Percentiles rank a stretch among this genome's conserved stretches.
phyloP scores from a whole-genome alignment of 2,329 filamentous ascomycete species.

The Dendryphion nanum region DNA sequence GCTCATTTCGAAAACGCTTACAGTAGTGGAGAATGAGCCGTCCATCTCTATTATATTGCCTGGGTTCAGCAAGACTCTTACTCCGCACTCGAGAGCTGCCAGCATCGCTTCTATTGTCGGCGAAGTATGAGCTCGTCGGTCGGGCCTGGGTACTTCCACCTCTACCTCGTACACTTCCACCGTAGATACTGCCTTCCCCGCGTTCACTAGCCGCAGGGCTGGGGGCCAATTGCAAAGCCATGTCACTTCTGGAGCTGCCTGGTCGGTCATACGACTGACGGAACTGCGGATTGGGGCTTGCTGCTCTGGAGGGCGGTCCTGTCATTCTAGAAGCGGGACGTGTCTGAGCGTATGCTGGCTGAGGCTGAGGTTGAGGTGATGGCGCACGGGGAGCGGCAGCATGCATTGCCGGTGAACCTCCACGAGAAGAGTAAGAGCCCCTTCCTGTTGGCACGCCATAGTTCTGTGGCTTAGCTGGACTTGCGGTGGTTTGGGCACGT shows the following conservation, averaged over 20 bases:
- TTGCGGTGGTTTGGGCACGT: constrained; percentile 39
- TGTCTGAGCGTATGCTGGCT: constrained; percentile 18
- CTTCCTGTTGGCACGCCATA: constrained; percentile 32
- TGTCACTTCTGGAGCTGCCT: constrained; percentile 45
- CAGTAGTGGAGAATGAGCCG: constrained; percentile 89
- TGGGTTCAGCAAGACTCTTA: constrained; percentile 83
- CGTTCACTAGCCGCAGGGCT: constrained; percentile 32
- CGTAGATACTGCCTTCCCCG: constrained; percentile 40
- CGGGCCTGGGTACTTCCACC: constrained; percentile 22
- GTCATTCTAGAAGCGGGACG: constrained; percentile 32
- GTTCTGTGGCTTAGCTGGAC: constrained; percentile 39
- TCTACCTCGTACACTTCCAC: constrained; percentile 39
- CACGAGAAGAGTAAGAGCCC: constrained; percentile 39
- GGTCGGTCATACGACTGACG: constrained; percentile 49
- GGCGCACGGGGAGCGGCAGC: constrained; percentile 37
- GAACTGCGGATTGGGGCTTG: constrained; percentile 55
- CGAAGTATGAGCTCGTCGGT: constrained; percentile 47
- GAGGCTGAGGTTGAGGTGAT: constrained; percentile 42
- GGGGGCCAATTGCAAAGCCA: constrained; percentile 47
- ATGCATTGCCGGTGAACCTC: constrained; percentile 37
- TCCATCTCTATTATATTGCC: constrained; percentile 82
- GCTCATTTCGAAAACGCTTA: too few relatives aligned
- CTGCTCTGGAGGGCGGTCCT: constrained; percentile 39
- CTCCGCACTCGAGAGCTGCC: constrained; percentile 56
- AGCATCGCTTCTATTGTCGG: constrained; percentile 24